Base-by-base conservation (phyloP, 2,329 filamentous ascomycete genomes). In the Exophiala calicioides region DNA sequence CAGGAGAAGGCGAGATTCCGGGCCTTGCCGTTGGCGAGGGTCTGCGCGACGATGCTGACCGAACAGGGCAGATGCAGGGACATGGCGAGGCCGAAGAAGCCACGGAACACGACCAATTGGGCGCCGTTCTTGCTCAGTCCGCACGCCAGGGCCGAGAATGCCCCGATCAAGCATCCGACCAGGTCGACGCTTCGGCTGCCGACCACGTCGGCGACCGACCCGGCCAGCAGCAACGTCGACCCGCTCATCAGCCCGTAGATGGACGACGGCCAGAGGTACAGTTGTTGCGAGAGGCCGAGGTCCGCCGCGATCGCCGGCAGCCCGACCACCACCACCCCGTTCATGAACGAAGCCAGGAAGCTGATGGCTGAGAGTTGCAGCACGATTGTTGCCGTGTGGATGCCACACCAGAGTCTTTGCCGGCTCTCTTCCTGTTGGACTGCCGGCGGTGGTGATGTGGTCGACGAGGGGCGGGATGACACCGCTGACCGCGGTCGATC, bases 1-100 rank as follows among this genome's bases (percentile, higher is more conserved):
- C 67, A 69, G 0, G 75, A 70, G 53, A 80, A 79, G 0, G 69
- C 76, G 7, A 78, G 62, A 50, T 80, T 79, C 3, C 77, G 65
- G 18, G 65, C 59, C 50, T 68, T 69, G 1, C 75, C 76, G n/a
- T 65, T 58, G 1, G 72, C 69, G 20, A 77, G 70, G 1, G 68
- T 70, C 24, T 63, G 67, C 0, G 74, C 74, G 46, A 79, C 70
- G 36, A 79, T 69, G 35, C 67, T 68, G 0, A 79, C 71, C 0
- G 74, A 70, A 0, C 71, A 71, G 0, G 77, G 75, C 7, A 79
- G 60, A 53, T 70, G 72, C 44, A 77, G 68, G 0, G 73, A 70
- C 1, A 72, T 64, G 0, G 71, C 70, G 16, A 77, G 55, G 2
- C 74, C 74, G 34, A 68, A 67, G 1, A 73, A 63, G 1, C 68